Evolutionary conservation across 352 stramenopile species (phyloP).

Genomic region (Peronospora destructor): DNA sequence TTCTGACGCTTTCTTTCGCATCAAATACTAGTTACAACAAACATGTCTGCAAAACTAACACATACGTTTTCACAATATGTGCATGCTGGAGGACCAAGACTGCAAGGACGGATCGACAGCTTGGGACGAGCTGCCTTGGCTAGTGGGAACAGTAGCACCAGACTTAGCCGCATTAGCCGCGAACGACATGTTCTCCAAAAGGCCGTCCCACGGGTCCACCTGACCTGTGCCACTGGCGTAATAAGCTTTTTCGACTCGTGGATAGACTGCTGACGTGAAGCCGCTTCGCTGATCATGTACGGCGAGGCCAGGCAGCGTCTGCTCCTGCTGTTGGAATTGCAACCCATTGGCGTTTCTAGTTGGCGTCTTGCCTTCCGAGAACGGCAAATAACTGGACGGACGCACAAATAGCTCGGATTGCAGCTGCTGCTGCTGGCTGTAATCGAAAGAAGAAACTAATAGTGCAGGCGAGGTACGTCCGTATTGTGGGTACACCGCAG

Average conservation of each 20-base stretch:
- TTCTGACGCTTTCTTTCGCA: constrained; percentile 28
- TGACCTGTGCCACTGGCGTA: constrained; percentile 14
- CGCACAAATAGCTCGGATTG: constrained; percentile 21
- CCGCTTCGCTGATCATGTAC: constrained; percentile 14
- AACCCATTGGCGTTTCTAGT: constrained; percentile 22
- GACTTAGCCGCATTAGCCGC: constrained; percentile 8
- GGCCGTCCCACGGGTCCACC: constrained; percentile 54
- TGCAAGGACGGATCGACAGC: constrained; percentile 52
- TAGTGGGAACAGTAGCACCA: constrained; percentile 8
- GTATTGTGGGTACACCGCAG: constrained; percentile 24
- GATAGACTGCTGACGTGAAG: constrained; percentile 13
- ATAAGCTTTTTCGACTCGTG: constrained; percentile 16
- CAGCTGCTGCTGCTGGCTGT: constrained; percentile 23
- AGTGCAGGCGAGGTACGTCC: constrained; percentile 17
- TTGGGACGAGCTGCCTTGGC: constrained; percentile 15
- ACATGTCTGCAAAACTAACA: constrained; percentile 1
- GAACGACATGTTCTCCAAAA: constrained; percentile 68
- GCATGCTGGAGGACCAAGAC: constrained; percentile 62
- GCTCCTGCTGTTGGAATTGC: constrained; percentile 22
- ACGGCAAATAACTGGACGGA: constrained; percentile 21
- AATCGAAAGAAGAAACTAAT: constrained; percentile 21
- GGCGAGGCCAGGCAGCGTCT: constrained; percentile 14
- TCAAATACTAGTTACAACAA: constrained; percentile 20
- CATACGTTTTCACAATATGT: constrained; percentile 51
- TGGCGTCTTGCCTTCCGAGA: constrained; percentile 13